Conservation (phyloP, 2,329 filamentous ascomycete species). For the Trichoderma aggressivum region DNA sequence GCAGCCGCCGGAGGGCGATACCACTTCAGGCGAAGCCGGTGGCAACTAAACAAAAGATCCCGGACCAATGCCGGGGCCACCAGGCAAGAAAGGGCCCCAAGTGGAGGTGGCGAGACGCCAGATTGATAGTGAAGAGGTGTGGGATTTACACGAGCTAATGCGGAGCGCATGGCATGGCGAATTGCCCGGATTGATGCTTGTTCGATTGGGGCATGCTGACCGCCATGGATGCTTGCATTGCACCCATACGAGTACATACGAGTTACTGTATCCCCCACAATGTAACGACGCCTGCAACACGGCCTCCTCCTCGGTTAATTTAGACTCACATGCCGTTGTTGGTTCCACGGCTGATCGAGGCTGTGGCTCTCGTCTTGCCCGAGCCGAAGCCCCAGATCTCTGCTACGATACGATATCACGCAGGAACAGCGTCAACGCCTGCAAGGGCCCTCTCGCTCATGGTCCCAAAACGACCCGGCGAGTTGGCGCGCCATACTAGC, state of each 20-base stretch:
- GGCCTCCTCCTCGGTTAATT: neutral
- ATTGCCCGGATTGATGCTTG: neutral
- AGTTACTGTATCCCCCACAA: neutral
- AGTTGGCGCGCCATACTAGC: neutral
- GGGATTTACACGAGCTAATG: neutral
- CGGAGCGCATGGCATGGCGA: constrained; percentile 8
- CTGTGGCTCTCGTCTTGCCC: neutral
- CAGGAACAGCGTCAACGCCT: neutral
- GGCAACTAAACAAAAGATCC: constrained; percentile 24
- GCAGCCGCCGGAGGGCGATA: constrained; percentile 24
- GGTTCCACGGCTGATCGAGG: neutral
- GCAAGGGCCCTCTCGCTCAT: neutral
- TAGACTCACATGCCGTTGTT: neutral
- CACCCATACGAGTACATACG: neutral
- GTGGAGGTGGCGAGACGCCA: constrained; percentile 6
- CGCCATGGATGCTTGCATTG: neutral
- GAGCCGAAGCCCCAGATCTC: neutral
- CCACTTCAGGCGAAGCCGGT: constrained; percentile 22
- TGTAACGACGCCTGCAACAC: neutral
- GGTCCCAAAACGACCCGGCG: neutral
- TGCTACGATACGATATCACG: neutral
- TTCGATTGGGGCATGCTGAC: neutral
- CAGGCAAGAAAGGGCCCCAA: neutral
- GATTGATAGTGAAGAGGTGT: neutral
- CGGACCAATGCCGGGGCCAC: constrained; percentile 17